Evolutionary conservation across 306 rosid species (phyloP), one percentile per base, ranked within the genome.

Genomic region (Mucuna pruriens): DNA sequence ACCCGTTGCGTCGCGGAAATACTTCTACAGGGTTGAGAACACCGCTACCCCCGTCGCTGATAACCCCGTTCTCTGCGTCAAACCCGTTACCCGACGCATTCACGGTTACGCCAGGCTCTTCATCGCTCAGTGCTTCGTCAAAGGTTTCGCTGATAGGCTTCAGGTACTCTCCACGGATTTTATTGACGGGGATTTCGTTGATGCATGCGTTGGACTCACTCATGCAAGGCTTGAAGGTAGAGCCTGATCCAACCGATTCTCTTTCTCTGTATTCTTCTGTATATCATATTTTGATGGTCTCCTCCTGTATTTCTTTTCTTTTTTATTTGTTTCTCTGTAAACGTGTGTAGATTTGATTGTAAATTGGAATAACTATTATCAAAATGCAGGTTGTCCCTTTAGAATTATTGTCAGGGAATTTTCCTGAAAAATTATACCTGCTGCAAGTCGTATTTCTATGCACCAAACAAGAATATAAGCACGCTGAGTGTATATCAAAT

Each of bases 21-120:
- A 74, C 82, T 95, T 95, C 63, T 93, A 95, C 48, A 90, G 97
- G 85, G 91, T 95, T 85, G 97, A 95, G 92, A 95, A 95, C 70
- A 95, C 97, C 9, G 95, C 85, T n/a, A 95, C 97, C 0, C 97
- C 99, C 0, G 89, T 89, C 55, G 79, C 97, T 0, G 94, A 95
- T 84, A 95, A 93, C 34, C 97, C 95, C 0, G 73, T 93, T 17
- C 9, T 93, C 82, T 92, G 97, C 36, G 99, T 93, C 22, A 91
- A 82, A 68, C 95, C 97, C 1, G 99, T 91, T 65, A 93, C 99
- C 0, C 3, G 76, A 3, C 88, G 99, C 63, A 95, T 95, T 62
- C 95, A 79, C 75, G 82, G 88, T 13, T 93, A 83, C 74, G 91
- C 92, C 1, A 86, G 99, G 80, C 33, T 93, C 67, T 95, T 93